Percentiles rank a stretch among this genome's conserved stretches.
phyloP scores from a whole-genome alignment of 352 stramenopile genomes.

The Salisapilia sapeloensis region DNA sequence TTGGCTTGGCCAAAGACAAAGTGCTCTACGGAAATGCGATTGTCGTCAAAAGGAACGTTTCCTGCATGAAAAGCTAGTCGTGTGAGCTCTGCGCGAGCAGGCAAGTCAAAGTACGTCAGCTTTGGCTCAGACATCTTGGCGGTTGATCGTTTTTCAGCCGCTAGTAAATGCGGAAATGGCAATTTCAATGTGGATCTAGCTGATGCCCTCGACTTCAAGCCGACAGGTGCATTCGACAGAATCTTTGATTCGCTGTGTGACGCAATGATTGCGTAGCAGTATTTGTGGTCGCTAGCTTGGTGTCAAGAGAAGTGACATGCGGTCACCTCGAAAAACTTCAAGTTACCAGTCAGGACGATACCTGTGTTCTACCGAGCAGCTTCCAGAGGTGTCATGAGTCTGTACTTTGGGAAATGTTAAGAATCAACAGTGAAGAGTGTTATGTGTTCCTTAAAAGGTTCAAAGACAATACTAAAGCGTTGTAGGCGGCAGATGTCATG shows the following conservation, averaged over 20 bases:
- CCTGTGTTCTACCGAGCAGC: too few species aligned
- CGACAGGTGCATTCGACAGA: not conserved
- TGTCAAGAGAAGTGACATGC: too few species aligned
- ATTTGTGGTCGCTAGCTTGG: not conserved
- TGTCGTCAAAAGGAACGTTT: constrained; percentile 29
- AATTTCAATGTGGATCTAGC: not conserved
- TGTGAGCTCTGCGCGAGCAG: constrained; percentile 25
- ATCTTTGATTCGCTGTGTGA: not conserved
- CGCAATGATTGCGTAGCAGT: not conserved
- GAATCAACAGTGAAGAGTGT: too few species aligned
- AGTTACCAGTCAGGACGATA: too few species aligned
- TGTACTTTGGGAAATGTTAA: too few species aligned
- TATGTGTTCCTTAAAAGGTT: too few species aligned
- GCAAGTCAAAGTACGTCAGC: constrained; percentile 28
- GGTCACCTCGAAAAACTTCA: too few species aligned
- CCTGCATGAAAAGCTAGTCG: constrained; percentile 23
- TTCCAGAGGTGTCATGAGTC: too few species aligned
- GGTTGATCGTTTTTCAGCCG: not conserved
- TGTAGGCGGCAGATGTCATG: too few species aligned
- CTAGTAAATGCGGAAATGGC: not conserved
- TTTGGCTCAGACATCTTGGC: constrained; percentile 6
- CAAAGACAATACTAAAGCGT: too few species aligned
- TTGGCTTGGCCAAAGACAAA: constrained; percentile 21
- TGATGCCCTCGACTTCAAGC: not conserved
- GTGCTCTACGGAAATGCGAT: constrained; percentile 11